These are phyloP conservation scores for Annulohypoxylon stygium DNA, from an alignment of 495 filamentous ascomycete genomes.

Conservation along the genomic window DNA sequence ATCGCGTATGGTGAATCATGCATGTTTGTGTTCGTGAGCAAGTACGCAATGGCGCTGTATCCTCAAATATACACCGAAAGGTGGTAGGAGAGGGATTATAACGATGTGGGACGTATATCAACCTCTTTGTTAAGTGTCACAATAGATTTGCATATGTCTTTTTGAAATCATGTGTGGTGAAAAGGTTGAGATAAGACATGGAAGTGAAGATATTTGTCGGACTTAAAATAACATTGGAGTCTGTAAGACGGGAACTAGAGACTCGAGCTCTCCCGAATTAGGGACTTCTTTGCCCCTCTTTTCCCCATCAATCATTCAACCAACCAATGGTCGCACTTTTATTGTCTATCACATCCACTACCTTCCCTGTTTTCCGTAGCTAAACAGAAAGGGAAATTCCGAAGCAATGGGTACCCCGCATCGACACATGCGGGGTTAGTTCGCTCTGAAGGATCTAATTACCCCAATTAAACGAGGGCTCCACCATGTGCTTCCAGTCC, in stretches of 20 bases:
- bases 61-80: neutral
- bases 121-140: too few relatives aligned
- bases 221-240: neutral
- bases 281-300: conserved; percentile 1
- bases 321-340: conserved; percentile 1
- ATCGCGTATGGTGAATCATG: neutral
- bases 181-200: neutral
- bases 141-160: too few relatives aligned
- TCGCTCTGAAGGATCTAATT: conserved; percentile 30
- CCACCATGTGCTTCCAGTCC: too few relatives aligned
- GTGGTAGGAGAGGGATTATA: neutral
- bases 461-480: neutral
- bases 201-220: neutral
- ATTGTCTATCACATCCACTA: neutral
- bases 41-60: neutral
- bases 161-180: too few relatives aligned
- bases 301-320: neutral
- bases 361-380: neutral
- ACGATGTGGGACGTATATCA: too few relatives aligned
- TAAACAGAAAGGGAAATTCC: neutral
- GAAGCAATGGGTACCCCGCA: conserved; percentile 32
- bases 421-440: conserved; percentile 16
- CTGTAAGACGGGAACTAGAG: conserved; percentile 3
- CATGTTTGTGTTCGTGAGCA: neutral
- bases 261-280: conserved; percentile 6